Conservation (phyloP, 768 basidiomycete genomes). For the Tylopilus sp. region DNA sequence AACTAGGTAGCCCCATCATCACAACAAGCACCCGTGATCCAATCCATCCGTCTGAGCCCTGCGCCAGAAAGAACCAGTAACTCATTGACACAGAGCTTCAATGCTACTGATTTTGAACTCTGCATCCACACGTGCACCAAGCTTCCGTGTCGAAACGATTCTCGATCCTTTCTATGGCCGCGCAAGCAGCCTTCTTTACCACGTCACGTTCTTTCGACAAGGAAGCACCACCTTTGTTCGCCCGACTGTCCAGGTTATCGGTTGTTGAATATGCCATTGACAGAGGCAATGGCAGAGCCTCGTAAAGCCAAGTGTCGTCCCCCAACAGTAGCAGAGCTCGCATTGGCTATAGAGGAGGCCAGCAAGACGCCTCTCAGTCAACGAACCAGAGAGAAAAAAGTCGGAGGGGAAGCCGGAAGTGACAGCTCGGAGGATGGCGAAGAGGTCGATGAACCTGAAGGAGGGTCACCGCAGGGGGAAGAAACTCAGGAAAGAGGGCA, state of each 20-base stretch:
- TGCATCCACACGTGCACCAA: slow-evolving; percentile 27
- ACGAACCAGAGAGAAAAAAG: background rate
- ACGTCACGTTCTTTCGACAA: slow-evolving; percentile 25
- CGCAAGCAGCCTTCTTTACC: slow-evolving; percentile 22
- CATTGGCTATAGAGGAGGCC: slow-evolving; percentile 14
- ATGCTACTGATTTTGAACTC: slow-evolving; percentile 18
- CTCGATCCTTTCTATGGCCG: slow-evolving; percentile 24
- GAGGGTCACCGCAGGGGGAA: slow-evolving; percentile 7
- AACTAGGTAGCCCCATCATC: background rate
- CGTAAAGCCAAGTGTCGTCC: slow-evolving; percentile 21
- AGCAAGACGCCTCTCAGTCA: background rate
- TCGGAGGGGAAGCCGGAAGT: background rate
- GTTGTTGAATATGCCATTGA: slow-evolving; percentile 12
- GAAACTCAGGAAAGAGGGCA: slow-evolving; percentile 1
- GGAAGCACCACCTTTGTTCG: slow-evolving; percentile 17
- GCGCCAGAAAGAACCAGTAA: slow-evolving; percentile 1
- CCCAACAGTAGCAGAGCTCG: slow-evolving; percentile 21
- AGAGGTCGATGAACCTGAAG: slow-evolving; percentile 9
- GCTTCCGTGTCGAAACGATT: slow-evolving; percentile 25
- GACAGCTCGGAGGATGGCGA: slow-evolving; percentile 12
- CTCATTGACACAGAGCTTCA: background rate
- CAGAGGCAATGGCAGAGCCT: slow-evolving; percentile 21
- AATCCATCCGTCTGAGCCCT: slow-evolving; percentile 2
- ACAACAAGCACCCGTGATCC: background rate
- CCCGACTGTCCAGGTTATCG: slow-evolving; percentile 22